Evolutionary conservation across 2,329 filamentous ascomycete genomes (phyloP).

Genomic region (Chrysosporium queenslandicum): DNA sequence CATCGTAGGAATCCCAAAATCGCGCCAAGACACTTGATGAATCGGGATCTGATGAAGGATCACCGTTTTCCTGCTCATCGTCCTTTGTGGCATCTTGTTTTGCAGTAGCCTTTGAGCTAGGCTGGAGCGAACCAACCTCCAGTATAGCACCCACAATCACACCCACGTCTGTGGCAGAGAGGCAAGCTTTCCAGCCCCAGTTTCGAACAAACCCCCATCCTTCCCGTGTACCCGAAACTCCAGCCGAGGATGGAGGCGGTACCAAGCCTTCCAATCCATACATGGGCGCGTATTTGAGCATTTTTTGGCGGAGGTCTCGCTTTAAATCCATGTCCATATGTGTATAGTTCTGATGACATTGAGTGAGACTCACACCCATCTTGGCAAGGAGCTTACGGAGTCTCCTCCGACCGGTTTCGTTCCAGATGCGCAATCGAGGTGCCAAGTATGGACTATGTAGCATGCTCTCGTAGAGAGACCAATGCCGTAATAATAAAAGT

Average conservation of each 20-base stretch:
- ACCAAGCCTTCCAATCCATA: constrained; percentile 94
- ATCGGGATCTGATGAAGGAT: constrained; percentile 21
- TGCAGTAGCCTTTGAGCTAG: constrained; percentile 21
- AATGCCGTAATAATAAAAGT: constrained; percentile 86
- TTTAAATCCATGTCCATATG: constrained; percentile 99
- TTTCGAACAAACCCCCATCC: constrained; percentile 95
- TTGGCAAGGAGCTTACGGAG: constrained; percentile 92
- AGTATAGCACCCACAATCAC: constrained; percentile 84
- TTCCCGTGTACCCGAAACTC: constrained; percentile 63
- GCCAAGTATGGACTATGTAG: constrained; percentile 92
- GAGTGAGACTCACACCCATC: constrained; percentile 89
- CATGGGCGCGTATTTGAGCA: constrained; percentile 82
- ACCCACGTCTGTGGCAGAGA: constrained; percentile 89
- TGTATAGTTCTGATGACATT: constrained; percentile 91
- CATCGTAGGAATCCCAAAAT: constrained; percentile 52
- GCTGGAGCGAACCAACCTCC: constrained; percentile 58
- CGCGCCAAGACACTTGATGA: constrained; percentile 34
- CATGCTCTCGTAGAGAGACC: constrained; percentile 98
- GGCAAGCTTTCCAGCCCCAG: constrained; percentile 94
- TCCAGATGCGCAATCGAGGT: constrained; percentile 87
- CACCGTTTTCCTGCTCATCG: constrained; percentile 19
- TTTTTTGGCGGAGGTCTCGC: constrained; percentile 68
- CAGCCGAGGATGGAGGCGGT: constrained; percentile 63
- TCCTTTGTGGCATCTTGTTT: constrained; percentile 13
- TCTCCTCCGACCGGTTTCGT: constrained; percentile 73